Conservation (phyloP, 1,284 basidiomycete species). For the Leccinum solheimii region DNA sequence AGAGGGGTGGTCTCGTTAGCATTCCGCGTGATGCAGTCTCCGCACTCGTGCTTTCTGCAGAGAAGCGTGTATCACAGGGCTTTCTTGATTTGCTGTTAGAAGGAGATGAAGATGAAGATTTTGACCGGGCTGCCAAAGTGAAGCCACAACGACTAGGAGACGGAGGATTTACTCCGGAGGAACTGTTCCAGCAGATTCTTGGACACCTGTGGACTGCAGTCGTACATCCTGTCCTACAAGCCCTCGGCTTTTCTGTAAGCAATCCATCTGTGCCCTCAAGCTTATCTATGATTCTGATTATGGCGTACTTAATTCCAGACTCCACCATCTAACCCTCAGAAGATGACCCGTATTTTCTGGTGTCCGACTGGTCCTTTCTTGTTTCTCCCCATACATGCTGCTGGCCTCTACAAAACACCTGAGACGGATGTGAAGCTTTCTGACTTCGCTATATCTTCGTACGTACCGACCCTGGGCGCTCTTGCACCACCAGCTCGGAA, state of each 20-base stretch:
- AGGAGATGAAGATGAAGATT: not conserved
- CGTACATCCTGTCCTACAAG: too few species aligned
- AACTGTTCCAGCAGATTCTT: too few species aligned
- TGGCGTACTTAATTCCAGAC: not conserved
- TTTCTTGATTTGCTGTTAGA: not conserved
- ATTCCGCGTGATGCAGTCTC: not conserved
- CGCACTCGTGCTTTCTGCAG: not conserved
- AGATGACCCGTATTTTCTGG: not conserved
- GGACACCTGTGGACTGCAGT: too few species aligned
- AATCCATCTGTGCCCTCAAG: not conserved
- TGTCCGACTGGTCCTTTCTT: not conserved
- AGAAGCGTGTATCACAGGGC: not conserved
- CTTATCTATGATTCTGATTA: not conserved
- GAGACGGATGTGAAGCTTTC: not conserved
- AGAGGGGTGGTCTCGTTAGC: not conserved
- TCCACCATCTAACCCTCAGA: not conserved
- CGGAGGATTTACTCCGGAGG: too few species aligned
- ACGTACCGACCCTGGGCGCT: not conserved
- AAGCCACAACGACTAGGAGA: not conserved
- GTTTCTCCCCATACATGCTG: not conserved
- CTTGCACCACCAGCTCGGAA: not conserved
- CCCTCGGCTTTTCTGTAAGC: too few species aligned
- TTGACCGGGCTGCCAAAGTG: not conserved
- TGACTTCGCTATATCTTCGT: not conserved
- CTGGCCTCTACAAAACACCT: not conserved